Evolutionary conservation across 2,329 filamentous ascomycete species (phyloP), one percentile per base, ranked within the genome.

Genomic region (Fusarium annulatum): DNA sequence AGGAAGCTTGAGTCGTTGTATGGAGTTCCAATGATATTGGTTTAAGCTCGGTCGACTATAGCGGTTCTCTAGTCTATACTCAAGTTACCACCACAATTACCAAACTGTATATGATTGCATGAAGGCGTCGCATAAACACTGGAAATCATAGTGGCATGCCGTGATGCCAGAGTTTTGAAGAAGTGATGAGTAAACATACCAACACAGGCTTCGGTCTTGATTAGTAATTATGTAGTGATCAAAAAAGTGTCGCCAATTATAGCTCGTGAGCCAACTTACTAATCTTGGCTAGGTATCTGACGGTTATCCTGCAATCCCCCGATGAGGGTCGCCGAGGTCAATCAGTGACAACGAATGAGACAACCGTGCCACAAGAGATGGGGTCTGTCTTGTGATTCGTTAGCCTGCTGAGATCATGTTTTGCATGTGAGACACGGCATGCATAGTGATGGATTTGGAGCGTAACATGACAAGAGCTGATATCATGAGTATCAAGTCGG

Each of bases 21-120:
- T 56, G 21, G 53, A 33, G 38, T 43, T 56, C 16, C 36, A 43
- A 18, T 9, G 9, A 3, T n/a, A 12, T 39, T 43, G 21, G 21
- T 16, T 21, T 26, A 15, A 56, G 53, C 38, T 45, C 12, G 38
- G 38, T 38, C 16, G 38, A 45, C 28, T 34, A 3, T 8, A 30
- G 16, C 6, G 38, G 38, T 30, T 43, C 9, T 34, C 8, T 3
- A 33, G 38, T 15, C 45, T 45, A 19, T 53, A 16, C 4, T 15
- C 16, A 21, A 16, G 12, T 7, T 19, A 34, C 15, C 16, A 34
- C 1, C n/a, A 9, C 3, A 33, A 4, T 1, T 4, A 21, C 7
- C 23, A 28, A 39, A 28, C 8, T 12, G 0, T 21, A 38, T n/a
- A 21, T 28, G 7, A 2, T 3, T 21, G 2, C 6, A 34, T 3